Percentiles rank a stretch among this genome's conserved stretches.
Conservation (phyloP, 768 basidiomycete species). For the Cubamyces lactineus region DNA sequence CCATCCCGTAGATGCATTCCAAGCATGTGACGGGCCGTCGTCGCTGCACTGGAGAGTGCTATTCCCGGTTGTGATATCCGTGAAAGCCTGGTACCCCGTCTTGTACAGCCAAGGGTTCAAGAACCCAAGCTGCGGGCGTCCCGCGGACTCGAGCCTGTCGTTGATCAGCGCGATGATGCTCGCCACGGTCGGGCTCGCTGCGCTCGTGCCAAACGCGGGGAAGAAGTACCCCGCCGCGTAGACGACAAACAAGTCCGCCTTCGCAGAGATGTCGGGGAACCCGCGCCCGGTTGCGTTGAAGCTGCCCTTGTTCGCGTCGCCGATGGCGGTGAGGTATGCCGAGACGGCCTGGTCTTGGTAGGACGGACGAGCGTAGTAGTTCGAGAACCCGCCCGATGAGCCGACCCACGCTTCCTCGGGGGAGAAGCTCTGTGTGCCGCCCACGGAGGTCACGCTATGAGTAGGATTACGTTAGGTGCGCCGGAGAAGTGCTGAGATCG, state of each 20-base stretch:
- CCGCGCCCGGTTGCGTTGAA: constrained; percentile 43
- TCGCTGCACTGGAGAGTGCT: constrained; percentile 30
- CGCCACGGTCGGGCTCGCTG: constrained; percentile 63
- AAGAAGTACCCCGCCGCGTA: constrained; percentile 30
- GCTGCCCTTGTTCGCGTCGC: constrained; percentile 30
- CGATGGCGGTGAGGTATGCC: constrained; percentile 38
- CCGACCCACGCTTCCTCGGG: constrained; percentile 37
- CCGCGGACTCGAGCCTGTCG: constrained; percentile 33
- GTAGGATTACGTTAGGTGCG: neutral
- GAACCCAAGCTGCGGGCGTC: constrained; percentile 38
- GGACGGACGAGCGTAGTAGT: constrained; percentile 35
- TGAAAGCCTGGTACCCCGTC: constrained; percentile 29
- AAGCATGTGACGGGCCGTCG: constrained; percentile 34
- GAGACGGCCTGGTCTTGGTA: constrained; percentile 46
- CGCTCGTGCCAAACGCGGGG: constrained; percentile 58
- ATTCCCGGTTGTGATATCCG: constrained; percentile 25
- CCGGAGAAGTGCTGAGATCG: neutral
- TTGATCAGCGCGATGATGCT: constrained; percentile 61
- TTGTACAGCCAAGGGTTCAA: constrained; percentile 41
- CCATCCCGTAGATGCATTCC: constrained; percentile 36
- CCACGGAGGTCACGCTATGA: constrained; percentile 39
- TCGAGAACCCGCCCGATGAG: constrained; percentile 41
- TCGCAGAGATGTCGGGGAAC: constrained; percentile 52
- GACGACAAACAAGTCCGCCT: constrained; percentile 33
- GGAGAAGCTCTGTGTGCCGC: constrained; percentile 39